A percentile compares a stretch with the other conserved stretches of the same genome.
Conservation (phyloP, 148 eudicot genomes). For the Spergularia marina region DNA sequence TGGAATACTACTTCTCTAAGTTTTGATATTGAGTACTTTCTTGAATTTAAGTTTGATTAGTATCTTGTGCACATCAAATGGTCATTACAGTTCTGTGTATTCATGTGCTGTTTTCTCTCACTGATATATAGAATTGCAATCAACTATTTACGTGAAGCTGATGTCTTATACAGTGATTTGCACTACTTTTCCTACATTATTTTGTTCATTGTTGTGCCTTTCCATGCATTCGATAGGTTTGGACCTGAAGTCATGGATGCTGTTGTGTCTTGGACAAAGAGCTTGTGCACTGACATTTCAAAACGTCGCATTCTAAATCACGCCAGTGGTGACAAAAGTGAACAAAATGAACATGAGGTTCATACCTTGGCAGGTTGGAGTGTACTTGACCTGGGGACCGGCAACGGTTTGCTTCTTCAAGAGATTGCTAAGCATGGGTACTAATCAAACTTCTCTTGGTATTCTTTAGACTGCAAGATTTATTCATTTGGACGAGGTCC, state of each 20-base stretch:
- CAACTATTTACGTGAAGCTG: neutral
- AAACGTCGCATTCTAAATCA: conserved; percentile 52
- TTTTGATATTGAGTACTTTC: neutral
- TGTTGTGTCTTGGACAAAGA: conserved; percentile 87
- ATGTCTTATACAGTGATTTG: neutral
- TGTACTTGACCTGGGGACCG: conserved; percentile 95
- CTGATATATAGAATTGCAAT: neutral
- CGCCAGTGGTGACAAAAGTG: conserved; percentile 37
- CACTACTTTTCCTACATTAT: neutral
- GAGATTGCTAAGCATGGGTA: conserved; percentile 98
- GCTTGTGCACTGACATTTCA: conserved; percentile 61
- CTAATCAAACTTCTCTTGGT: conserved; percentile 14
- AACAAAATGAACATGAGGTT: conserved; percentile 42
- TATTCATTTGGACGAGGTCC: neutral
- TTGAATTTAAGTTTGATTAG: neutral
- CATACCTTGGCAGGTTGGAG: conserved; percentile 67
- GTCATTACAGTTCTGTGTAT: neutral
- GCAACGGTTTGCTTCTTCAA: conserved; percentile 96
- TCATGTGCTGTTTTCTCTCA: neutral
- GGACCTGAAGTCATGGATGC: conserved; percentile 98
- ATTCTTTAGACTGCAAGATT: neutral
- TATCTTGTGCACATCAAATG: neutral
- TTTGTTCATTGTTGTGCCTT: neutral
- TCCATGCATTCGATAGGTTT: conserved; percentile 52
- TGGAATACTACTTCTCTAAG: neutral